Evolutionary conservation across 495 filamentous ascomycete species (phyloP), one percentile per base, ranked within the genome.

Genomic region (Lophium mytilinum): DNA sequence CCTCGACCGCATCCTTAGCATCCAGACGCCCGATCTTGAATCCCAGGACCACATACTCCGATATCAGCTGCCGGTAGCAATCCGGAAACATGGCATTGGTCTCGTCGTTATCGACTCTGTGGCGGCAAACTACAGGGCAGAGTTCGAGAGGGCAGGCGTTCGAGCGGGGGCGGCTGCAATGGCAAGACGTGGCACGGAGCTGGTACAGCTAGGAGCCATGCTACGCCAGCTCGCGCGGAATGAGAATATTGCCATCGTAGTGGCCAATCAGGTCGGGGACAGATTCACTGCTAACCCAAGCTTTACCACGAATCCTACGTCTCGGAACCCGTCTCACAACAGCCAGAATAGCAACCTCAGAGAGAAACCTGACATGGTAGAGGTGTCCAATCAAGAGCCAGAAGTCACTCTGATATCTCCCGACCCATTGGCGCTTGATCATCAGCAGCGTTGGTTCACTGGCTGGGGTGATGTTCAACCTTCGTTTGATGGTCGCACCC

Each of bases 201-300:
- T 98, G 36, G 75, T 88, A 9, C 80, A 80, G 42, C 74, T 95
- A 4, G 93, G 92, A n/a, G 77, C 83, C 42, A 72, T 85, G 47
- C 72, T 98, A 17, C 83, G 89, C 37, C 80, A 83, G 18, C 71
- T 96, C 1, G 92, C 93, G 0, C 76, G 78, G 35, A 77, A 75
- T 45, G 73, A 93, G 67, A 73, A 84, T 52, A 73, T 96, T 21
- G 90, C 93, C 10, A 78, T 98, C 33, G 91, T 97, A 3, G 84
- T 96, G 1, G 85, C 91, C 9, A 98, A 98, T 66, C 93, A 98
- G 68, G 94, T 98, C n/a, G 84, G 86, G 4, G 93, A 98, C 72
- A 81, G 89, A 7, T 95, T 98, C 63, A 64, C 11, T 15, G 30
- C 24, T 10, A 53, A 39, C 11, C 40, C 12, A 50, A 49, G 17